Conservation (phyloP, 2,329 filamentous ascomycete genomes). For the Aschersonia sp. region DNA sequence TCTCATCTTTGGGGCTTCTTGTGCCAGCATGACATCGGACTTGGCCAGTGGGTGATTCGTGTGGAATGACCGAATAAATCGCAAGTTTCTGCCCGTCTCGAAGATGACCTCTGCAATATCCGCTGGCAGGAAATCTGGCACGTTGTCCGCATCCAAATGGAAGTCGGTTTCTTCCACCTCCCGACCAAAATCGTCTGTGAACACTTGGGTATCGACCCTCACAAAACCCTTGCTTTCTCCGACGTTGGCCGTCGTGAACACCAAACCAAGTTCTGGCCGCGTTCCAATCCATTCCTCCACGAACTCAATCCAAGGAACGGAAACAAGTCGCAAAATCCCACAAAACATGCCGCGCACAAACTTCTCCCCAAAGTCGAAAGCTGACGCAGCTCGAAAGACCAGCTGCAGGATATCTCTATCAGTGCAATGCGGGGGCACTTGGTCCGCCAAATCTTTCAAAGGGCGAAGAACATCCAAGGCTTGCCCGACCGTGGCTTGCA, state of each 20-base stretch:
- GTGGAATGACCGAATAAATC: slow-evolving; percentile 56
- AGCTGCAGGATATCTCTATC: slow-evolving; percentile 49
- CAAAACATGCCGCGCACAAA: slow-evolving; percentile 50
- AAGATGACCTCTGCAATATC: slow-evolving; percentile 63
- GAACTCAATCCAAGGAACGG: slow-evolving; percentile 50
- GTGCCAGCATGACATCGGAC: slow-evolving; percentile 27
- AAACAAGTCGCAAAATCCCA: slow-evolving; percentile 49
- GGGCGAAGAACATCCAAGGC: slow-evolving; percentile 33
- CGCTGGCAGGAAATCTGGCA: slow-evolving; percentile 56
- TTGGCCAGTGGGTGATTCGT: slow-evolving; percentile 53
- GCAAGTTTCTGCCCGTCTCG: slow-evolving; percentile 63
- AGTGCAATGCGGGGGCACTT: slow-evolving; percentile 25
- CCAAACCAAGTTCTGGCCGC: slow-evolving; percentile 38
- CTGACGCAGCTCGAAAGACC: slow-evolving; percentile 46
- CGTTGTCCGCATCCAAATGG: slow-evolving; percentile 44
- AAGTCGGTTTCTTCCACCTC: slow-evolving; percentile 45
- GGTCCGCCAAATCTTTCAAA: slow-evolving; percentile 34
- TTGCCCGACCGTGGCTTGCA: slow-evolving; percentile 34
- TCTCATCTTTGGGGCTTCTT: slow-evolving; percentile 39
- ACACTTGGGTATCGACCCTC: slow-evolving; percentile 37
- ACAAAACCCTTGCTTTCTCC: slow-evolving; percentile 43
- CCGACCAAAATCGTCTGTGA: slow-evolving; percentile 43
- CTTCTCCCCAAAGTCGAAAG: slow-evolving; percentile 47
- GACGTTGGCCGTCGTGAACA: slow-evolving; percentile 30
- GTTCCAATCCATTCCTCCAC: slow-evolving; percentile 65